These are phyloP conservation scores for Cryoendolithus antarcticus DNA, from an alignment of 2,329 filamentous ascomycete species.

Conservation along the genomic window DNA sequence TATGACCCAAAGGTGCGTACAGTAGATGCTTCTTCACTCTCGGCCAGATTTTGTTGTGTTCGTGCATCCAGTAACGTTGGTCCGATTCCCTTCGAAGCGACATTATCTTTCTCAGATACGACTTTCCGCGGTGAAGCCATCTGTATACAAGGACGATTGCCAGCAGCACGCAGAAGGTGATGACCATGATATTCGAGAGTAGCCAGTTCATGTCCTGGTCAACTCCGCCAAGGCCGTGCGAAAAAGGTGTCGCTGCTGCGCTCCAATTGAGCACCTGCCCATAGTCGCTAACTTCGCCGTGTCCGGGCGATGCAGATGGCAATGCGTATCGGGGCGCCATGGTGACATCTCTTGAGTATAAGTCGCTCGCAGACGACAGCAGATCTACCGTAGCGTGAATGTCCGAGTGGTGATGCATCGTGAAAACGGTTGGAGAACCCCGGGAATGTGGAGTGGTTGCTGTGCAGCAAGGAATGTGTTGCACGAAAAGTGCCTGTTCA, in stretches of 20 bases:
- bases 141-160: slow-evolving; percentile 29
- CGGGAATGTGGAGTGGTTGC: no score
- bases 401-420: no score
- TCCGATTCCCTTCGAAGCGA: slow-evolving; percentile 29
- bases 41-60: slow-evolving; percentile 37
- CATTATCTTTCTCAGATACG: slow-evolving; percentile 34
- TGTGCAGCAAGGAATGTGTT: no score
- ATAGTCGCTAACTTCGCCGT: slow-evolving; percentile 8
- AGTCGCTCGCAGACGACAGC: no score
- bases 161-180: slow-evolving; percentile 25
- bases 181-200: slow-evolving; percentile 31
- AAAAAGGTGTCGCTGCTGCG: slow-evolving; percentile 7
- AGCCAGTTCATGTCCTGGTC: slow-evolving; percentile 36
- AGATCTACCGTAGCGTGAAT: no score
- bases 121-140: slow-evolving; percentile 29
- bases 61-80: slow-evolving; percentile 35
- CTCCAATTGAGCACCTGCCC: slow-evolving; percentile 4
- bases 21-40: slow-evolving; percentile 52
- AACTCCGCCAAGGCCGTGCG: slow-evolving; percentile 35
- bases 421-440: no score
- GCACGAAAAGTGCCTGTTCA: no score
- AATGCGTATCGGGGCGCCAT: no score
- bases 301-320: no score
- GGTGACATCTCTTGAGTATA: no score
- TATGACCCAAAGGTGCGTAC: slow-evolving; percentile 59